Evolutionary conservation across 306 rosid genomes (phyloP).

Genomic region (Dalbergia cochinchinensis): DNA sequence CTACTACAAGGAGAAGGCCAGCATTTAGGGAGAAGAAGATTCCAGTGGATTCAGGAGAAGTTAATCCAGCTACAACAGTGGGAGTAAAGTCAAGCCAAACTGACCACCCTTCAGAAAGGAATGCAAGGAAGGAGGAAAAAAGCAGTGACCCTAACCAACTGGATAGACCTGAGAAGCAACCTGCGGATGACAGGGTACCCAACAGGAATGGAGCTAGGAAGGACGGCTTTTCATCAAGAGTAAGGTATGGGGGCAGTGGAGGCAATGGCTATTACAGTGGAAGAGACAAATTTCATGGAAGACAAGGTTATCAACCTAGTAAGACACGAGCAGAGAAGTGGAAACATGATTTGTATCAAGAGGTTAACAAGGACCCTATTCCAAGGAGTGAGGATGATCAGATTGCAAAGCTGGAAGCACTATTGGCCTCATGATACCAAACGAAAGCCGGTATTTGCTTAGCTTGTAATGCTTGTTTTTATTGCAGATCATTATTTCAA

Average conservation of each 20-base stretch:
- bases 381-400: conserved; percentile 93
- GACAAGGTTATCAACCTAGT: conserved; percentile 57
- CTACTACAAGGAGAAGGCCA: conserved; percentile 73
- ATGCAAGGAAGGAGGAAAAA: conserved; percentile 72
- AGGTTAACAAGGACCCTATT: conserved; percentile 72
- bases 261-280: conserved; percentile 62
- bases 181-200: conserved; percentile 53
- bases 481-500: conserved; percentile 2
- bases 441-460: conserved; percentile 23
- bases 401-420: conserved; percentile 92
- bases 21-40: conserved; percentile 90
- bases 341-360: conserved; percentile 90
- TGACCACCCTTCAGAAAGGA: conserved; percentile 58
- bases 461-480: conserved; percentile 8
- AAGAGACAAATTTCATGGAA: conserved; percentile 68
- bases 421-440: conserved; percentile 70
- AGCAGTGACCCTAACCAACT: conserved; percentile 56
- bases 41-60: conserved; percentile 55
- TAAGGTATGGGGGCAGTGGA: conserved; percentile 60
- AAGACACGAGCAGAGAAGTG: conserved; percentile 77
- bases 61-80: conserved; percentile 52
- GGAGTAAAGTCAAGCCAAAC: conserved; percentile 56
- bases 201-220: conserved; percentile 62
- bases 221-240: conserved; percentile 65
- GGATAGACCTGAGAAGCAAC: conserved; percentile 64